Evolutionary conservation across 768 basidiomycete species (phyloP).

Genomic region (Agrocybe pediades): DNA sequence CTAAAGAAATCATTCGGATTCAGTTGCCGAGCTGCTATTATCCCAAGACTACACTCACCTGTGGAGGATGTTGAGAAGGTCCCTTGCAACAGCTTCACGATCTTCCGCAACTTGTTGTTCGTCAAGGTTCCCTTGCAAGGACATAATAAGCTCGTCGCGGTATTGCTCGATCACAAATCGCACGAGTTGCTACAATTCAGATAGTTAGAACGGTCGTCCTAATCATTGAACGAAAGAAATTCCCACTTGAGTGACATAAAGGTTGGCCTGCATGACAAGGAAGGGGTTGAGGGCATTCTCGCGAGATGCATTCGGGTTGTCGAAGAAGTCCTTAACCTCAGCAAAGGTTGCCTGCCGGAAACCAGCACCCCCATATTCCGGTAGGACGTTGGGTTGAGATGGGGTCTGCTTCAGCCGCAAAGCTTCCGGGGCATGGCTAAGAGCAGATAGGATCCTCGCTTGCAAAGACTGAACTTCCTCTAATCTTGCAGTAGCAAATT

Average conservation of each 20-base stretch:
- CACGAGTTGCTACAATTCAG: constrained; percentile 73
- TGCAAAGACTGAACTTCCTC: constrained; percentile 86
- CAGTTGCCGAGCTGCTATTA: constrained; percentile 5
- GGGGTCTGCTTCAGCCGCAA: constrained; percentile 66
- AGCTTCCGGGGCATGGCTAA: constrained; percentile 76
- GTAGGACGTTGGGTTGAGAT: constrained; percentile 47
- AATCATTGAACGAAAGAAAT: not conserved
- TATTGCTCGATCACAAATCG: constrained; percentile 93
- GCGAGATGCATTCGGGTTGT: constrained; percentile 85
- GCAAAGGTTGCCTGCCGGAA: constrained; percentile 85
- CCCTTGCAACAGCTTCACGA: constrained; percentile 83
- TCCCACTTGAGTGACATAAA: constrained; percentile 88
- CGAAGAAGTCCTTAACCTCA: constrained; percentile 89
- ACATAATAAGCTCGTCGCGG: constrained; percentile 78
- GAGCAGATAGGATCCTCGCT: constrained; percentile 69
- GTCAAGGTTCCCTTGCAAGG: constrained; percentile 64
- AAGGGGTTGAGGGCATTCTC: constrained; percentile 88
- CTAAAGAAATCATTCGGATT: constrained; percentile 37
- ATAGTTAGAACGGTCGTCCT: not conserved
- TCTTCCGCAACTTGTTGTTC: constrained; percentile 70
- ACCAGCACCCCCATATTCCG: constrained; percentile 67
- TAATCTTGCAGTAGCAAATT: constrained; percentile 80
- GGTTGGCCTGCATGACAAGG: constrained; percentile 89
- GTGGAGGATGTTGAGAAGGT: constrained; percentile 84
- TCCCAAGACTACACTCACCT: constrained; percentile 43